Conservation (phyloP, 1,139 yeast genomes). For the Diutina ranongensis region DNA sequence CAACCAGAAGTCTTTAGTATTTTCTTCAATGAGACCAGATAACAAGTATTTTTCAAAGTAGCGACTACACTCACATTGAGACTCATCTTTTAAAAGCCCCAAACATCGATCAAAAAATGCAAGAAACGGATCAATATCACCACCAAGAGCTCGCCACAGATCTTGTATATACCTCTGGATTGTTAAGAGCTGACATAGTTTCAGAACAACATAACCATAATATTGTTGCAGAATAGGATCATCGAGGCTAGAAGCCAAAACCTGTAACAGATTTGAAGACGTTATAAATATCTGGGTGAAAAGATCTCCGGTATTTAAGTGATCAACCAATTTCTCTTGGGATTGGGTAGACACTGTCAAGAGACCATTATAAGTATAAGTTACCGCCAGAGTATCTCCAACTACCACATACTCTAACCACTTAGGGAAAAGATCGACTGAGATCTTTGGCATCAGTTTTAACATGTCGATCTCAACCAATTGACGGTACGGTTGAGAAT, state of each 20-base stretch:
- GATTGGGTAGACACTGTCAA: conserved; percentile 17
- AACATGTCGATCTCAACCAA: conserved; percentile 19
- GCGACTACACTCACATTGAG: conserved; percentile 8
- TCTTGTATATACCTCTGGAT: conserved; percentile 23
- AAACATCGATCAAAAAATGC: conserved; percentile 27
- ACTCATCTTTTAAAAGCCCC: conserved; percentile 13
- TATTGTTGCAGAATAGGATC: not conserved
- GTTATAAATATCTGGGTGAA: conserved; percentile 19
- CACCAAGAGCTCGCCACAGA: conserved; percentile 22
- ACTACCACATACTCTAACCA: conserved; percentile 18
- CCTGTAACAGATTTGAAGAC: conserved; percentile 5
- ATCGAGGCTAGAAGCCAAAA: not conserved
- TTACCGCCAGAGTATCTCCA: conserved; percentile 13
- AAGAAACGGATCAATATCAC: conserved; percentile 31
- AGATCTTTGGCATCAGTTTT: conserved; percentile 18
- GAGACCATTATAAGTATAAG: conserved; percentile 23
- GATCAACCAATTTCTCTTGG: conserved; percentile 10
- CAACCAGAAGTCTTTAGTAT: conserved; percentile 28
- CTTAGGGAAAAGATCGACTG: not conserved
- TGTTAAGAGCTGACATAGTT: conserved; percentile 11
- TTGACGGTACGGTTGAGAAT: conserved; percentile 9
- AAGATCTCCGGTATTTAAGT: conserved; percentile 15
- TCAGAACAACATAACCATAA: not conserved
- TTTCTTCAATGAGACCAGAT: conserved; percentile 43
- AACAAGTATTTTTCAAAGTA: conserved; percentile 38